Percentiles rank a stretch among this genome's conserved stretches.
Conservation (phyloP, 2,329 filamentous ascomycete genomes). For the Ascosphaera apis region DNA sequence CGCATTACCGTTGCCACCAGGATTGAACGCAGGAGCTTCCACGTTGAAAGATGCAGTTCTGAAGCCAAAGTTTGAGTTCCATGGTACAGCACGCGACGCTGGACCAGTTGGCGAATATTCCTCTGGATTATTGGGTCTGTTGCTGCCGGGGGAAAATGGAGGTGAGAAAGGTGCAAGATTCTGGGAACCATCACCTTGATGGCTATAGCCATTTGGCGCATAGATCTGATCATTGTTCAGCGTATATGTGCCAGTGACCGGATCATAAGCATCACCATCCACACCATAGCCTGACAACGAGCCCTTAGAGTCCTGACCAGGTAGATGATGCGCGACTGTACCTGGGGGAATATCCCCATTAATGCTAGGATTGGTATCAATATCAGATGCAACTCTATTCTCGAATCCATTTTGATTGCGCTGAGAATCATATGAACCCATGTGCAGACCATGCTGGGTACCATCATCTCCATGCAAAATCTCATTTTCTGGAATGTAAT, state of each 20-base stretch:
- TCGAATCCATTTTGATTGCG: too few relatives aligned
- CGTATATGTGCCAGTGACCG: conserved; percentile 27
- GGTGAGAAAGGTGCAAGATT: too few relatives aligned
- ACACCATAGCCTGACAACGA: conserved; percentile 68
- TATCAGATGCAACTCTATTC: conserved; percentile 42
- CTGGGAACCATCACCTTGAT: too few relatives aligned
- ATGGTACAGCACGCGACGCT: too few relatives aligned
- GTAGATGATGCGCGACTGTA: conserved; percentile 12
- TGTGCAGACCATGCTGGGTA: conserved; percentile 8
- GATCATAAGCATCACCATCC: conserved; percentile 66
- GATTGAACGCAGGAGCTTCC: conserved; percentile 55
- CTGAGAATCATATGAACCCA: conserved; percentile 15
- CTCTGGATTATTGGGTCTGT: too few relatives aligned
- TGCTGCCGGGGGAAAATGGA: too few relatives aligned
- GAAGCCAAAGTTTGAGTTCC: conserved; percentile 41
- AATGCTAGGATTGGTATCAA: conserved; percentile 53
- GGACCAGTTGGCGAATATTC: too few relatives aligned
- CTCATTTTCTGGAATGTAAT: conserved; percentile 12
- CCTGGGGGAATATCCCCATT: conserved; percentile 23
- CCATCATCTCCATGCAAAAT: conserved; percentile 6
- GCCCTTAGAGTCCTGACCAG: conserved; percentile 43
- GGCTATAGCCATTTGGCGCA: too few relatives aligned
- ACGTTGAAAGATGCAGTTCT: conserved; percentile 48
- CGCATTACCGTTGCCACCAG: conserved; percentile 20
- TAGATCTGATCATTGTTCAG: too few relatives aligned